These are phyloP conservation scores for Ogataea methylovora DNA, from an alignment of 805 yeast species.

Conservation along the genomic window DNA sequence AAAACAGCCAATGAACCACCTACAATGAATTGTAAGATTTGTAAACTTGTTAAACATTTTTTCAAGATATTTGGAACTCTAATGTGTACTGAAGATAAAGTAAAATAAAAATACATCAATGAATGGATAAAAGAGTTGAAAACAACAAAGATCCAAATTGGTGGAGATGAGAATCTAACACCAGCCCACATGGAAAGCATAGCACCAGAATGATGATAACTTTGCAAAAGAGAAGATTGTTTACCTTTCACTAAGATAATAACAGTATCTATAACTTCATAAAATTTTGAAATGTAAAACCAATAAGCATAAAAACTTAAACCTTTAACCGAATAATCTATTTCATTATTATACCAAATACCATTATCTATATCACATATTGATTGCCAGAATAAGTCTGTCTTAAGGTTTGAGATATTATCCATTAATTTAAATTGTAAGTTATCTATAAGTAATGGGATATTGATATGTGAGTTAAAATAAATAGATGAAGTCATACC, in stretches of 20 bases:
- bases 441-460: constrained; percentile 19
- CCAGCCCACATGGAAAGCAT: constrained; percentile 82
- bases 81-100: constrained; percentile 51
- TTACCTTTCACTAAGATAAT: constrained; percentile 62
- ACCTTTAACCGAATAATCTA: constrained; percentile 23
- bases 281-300: constrained; percentile 64
- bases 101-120: constrained; percentile 65
- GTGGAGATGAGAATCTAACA: constrained; percentile 59
- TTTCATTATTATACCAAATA: constrained; percentile 34
- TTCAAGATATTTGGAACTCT: constrained; percentile 51
- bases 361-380: constrained; percentile 56
- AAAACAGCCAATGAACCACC: constrained; percentile 64
- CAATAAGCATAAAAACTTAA: constrained; percentile 54
- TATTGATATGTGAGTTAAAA: constrained; percentile 26
- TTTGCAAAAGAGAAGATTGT: constrained; percentile 59
- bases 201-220: constrained; percentile 75
- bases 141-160: constrained; percentile 74
- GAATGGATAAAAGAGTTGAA: constrained; percentile 76
- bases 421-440: constrained; percentile 2
- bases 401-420: constrained; percentile 9
- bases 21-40: constrained; percentile 58
- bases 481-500: constrained; percentile 54
- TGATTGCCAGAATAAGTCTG: constrained; percentile 49
- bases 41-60: constrained; percentile 55
- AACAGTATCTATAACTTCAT: constrained; percentile 63